Conservation (phyloP, 768 basidiomycete genomes). For the Strobilomyces confusus region DNA sequence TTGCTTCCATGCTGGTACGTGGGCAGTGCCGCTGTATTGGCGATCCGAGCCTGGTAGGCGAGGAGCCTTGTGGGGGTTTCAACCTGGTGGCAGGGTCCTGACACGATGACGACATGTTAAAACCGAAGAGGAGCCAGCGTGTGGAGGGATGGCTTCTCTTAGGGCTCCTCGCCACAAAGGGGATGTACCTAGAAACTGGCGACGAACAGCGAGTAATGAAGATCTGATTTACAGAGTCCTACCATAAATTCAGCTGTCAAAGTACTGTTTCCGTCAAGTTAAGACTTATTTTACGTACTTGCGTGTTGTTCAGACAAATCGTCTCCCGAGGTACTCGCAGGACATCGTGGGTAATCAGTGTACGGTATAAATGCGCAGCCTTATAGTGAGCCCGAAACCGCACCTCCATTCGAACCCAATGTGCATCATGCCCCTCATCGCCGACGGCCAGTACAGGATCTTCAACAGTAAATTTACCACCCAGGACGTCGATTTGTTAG, state of each 20-base stretch:
- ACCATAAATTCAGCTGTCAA: not conserved
- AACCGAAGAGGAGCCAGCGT: not conserved
- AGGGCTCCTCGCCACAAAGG: not conserved
- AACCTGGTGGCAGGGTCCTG: not conserved
- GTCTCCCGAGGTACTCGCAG: not conserved
- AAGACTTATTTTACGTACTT: not conserved
- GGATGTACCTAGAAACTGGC: not conserved
- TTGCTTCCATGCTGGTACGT: not conserved
- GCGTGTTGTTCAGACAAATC: not conserved
- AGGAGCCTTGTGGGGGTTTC: not conserved
- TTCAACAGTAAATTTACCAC: not conserved
- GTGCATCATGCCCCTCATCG: not conserved
- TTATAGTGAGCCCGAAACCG: not conserved
- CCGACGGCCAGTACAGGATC: constrained; percentile 1
- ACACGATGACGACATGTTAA: not conserved
- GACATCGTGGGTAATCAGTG: not conserved
- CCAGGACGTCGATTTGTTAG: not conserved
- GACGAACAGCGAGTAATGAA: not conserved
- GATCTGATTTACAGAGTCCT: not conserved
- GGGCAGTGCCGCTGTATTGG: not conserved
- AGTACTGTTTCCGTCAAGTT: not conserved
- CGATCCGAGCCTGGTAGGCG: not conserved
- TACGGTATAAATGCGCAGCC: not conserved
- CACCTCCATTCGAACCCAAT: not conserved
- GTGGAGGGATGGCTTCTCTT: not conserved